phyloP scores from a whole-genome alignment of 306 rosid genomes.

The Boehmeria nivea region DNA sequence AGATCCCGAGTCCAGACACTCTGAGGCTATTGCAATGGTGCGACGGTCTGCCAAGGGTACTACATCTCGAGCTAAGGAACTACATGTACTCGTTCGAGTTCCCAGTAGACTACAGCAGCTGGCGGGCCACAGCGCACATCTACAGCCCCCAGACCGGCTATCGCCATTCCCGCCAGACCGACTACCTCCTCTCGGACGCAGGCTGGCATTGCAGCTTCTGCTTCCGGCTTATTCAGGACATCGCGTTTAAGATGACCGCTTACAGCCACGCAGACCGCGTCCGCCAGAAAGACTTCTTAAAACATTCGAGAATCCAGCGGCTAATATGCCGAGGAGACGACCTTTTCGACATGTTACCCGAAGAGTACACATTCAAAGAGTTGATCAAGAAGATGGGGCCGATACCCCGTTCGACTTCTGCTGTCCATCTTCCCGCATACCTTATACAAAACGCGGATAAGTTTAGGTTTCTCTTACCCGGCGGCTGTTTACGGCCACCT shows the following conservation, averaged over 20 bases:
- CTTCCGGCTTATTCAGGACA: conserved; percentile 58
- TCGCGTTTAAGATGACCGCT: conserved; percentile 86
- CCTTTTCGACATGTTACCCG: conserved; percentile 85
- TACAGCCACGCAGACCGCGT: conserved; percentile 94
- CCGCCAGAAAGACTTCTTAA: conserved; percentile 44
- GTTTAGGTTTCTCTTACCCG: conserved; percentile 80
- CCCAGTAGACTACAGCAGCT: conserved; percentile 83
- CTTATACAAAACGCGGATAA: conserved; percentile 70
- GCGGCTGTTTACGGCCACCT: conserved; percentile 48
- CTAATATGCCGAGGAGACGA: conserved; percentile 68
- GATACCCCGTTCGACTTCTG: conserved; percentile 77
- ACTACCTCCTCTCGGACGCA: conserved; percentile 59
- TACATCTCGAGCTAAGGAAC: conserved; percentile 83
- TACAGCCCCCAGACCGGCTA: conserved; percentile 45
- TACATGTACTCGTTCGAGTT: conserved; percentile 92
- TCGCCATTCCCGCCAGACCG: conserved; percentile 57
- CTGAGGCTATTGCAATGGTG: conserved; percentile 85
- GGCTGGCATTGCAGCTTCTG: conserved; percentile 99
- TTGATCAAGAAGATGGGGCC: conserved; percentile 78
- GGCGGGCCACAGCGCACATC: conserved; percentile 74
- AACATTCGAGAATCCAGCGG: conserved; percentile 63
- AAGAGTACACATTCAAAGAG: conserved; percentile 73
- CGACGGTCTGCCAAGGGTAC: conserved; percentile 65
- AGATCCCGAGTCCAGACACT: conserved; percentile 81
- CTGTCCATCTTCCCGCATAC: conserved; percentile 78